These are phyloP conservation scores for Aspergillus proliferans DNA, from an alignment of 2,329 filamentous ascomycete species.

Conservation along the genomic window DNA sequence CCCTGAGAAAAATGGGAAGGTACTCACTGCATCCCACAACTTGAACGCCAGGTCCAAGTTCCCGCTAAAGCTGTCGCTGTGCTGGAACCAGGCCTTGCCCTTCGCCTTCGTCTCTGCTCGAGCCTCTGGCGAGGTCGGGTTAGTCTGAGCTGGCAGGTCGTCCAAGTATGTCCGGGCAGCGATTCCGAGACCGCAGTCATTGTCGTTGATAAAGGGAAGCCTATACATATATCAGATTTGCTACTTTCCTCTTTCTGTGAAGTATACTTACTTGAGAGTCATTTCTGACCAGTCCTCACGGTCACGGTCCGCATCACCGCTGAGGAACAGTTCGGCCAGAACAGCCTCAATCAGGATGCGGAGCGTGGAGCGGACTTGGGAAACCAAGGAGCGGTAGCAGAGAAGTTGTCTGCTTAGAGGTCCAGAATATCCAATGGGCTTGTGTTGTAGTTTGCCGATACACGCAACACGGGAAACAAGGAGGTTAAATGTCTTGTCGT, in stretches of 20 bases:
- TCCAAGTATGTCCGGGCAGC: slow-evolving; percentile 45
- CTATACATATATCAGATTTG: slow-evolving; percentile 16
- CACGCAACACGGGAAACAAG: slow-evolving; percentile 83
- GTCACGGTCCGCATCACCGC: slow-evolving; percentile 68
- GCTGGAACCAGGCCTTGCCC: slow-evolving; percentile 56
- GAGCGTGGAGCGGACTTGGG: slow-evolving; percentile 69
- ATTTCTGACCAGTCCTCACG: slow-evolving; percentile 62
- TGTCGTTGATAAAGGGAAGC: slow-evolving; percentile 41
- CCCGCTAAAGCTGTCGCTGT: slow-evolving; percentile 51
- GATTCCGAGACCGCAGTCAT: slow-evolving; percentile 43
- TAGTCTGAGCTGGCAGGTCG: slow-evolving; percentile 50
- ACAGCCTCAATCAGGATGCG: slow-evolving; percentile 81
- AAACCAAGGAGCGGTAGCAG: slow-evolving; percentile 76
- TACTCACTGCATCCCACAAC: slow-evolving; percentile 59
- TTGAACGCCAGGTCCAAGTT: slow-evolving; percentile 57
- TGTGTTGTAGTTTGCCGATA: slow-evolving; percentile 73
- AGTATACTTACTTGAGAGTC: slow-evolving; percentile 58
- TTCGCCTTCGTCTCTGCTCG: slow-evolving; percentile 47
- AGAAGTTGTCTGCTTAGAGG: slow-evolving; percentile 86
- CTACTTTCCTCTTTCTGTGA: not conserved
- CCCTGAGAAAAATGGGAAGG: not conserved
- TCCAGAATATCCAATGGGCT: slow-evolving; percentile 84
- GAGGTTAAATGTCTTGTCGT: slow-evolving; percentile 71
- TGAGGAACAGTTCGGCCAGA: slow-evolving; percentile 71
- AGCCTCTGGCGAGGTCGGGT: slow-evolving; percentile 47